Evolutionary conservation across 2,329 filamentous ascomycete species (phyloP).

Genomic region (Stylonectria norvegica): DNA sequence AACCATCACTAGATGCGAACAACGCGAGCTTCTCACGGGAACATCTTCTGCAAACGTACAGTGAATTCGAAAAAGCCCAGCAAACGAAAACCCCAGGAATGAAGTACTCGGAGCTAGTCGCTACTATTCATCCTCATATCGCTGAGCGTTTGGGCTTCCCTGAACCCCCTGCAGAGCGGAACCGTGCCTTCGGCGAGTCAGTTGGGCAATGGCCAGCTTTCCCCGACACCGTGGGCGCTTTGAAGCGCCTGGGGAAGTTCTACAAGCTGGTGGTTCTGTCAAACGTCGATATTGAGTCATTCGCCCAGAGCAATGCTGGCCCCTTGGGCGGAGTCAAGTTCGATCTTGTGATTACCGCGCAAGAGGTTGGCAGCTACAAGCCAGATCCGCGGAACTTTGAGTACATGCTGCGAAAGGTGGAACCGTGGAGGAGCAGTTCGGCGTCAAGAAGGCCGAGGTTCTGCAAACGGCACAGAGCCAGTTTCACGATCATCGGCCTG

Average conservation of each 20-base stretch:
- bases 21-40: constrained; percentile 28
- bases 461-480: constrained; percentile 68
- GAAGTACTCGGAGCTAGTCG: constrained; percentile 57
- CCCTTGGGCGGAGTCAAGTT: constrained; percentile 48
- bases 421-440: constrained; percentile 49
- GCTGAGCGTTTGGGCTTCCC: constrained; percentile 39
- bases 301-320: constrained; percentile 39
- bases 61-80: constrained; percentile 45
- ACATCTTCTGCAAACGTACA: constrained; percentile 38
- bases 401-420: constrained; percentile 55
- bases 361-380: constrained; percentile 69
- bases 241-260: constrained; percentile 43
- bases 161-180: constrained; percentile 33
- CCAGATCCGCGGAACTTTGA: constrained; percentile 62
- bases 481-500: constrained; percentile 65
- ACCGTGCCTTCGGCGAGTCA: constrained; percentile 46
- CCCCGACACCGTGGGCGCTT: constrained; percentile 51
- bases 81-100: constrained; percentile 52
- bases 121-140: constrained; percentile 42
- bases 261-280: constrained; percentile 57
- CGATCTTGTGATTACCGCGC: constrained; percentile 61
- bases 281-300: constrained; percentile 52
- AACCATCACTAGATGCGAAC: constrained; percentile 40
- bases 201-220: constrained; percentile 56
- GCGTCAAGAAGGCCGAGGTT: constrained; percentile 50